A percentile compares a stretch with the other conserved stretches of the same genome.
Evolutionary conservation across 225 moss, liverwort and hornwort genomes (phyloP).

Genomic region (Pseudoscleropodium purum): DNA sequence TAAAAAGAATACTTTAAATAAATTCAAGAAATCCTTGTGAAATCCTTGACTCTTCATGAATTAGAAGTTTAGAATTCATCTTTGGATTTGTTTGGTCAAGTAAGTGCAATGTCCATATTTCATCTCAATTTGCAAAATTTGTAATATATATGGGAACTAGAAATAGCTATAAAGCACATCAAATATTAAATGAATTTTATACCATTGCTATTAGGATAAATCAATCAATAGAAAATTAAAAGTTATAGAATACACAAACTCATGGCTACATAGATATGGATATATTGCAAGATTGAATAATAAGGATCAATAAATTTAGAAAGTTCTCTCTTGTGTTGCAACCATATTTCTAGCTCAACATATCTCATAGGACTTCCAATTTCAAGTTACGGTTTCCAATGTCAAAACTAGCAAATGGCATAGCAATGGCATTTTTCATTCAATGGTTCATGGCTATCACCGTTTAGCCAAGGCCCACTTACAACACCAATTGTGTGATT

Average conservation of each 20-base stretch:
- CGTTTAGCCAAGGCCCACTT: neutral
- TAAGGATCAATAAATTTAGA: too few species aligned
- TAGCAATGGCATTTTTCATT: neutral
- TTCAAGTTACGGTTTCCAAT: neutral
- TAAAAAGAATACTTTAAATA: too few species aligned
- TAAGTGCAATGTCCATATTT: neutral
- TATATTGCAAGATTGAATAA: too few species aligned
- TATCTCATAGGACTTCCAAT: neutral
- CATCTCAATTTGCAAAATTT: neutral
- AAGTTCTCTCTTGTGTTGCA: too few species aligned
- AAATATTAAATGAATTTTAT: neutral
- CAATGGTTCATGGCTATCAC: too few species aligned
- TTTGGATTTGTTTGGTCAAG: too few species aligned
- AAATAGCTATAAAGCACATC: neutral
- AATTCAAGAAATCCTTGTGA: neutral
- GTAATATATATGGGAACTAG: neutral
- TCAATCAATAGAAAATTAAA: neutral
- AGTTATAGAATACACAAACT: neutral
- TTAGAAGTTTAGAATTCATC: rapidly evolving
- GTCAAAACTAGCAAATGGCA: neutral
- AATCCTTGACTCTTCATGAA: too few species aligned
- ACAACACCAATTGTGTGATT: neutral
- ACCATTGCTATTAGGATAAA: neutral
- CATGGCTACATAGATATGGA: neutral
- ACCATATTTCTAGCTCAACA: too few species aligned